These are phyloP conservation scores for Akanthomyces uredinophilus DNA, from an alignment of 2,329 filamentous ascomycete genomes.

Conservation along the genomic window DNA sequence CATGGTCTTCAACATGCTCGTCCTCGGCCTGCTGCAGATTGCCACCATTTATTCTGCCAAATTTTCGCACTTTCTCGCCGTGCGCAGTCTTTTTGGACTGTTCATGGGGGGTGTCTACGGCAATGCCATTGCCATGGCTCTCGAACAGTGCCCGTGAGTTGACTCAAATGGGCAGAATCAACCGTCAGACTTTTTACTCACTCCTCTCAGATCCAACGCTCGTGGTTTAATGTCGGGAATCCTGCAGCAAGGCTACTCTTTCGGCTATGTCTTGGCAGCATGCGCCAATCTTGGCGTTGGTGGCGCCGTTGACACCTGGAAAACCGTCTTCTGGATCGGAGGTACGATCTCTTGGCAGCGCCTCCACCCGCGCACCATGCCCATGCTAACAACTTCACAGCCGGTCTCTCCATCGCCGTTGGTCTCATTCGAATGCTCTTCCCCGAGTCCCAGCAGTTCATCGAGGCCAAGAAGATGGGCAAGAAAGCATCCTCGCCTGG, in stretches of 20 bases:
- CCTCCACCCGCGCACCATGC: not conserved
- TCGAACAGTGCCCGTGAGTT: constrained; percentile 64
- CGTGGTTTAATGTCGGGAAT: constrained; percentile 79
- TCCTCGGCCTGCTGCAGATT: constrained; percentile 62
- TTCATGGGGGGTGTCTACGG: constrained; percentile 81
- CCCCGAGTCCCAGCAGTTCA: constrained; percentile 71
- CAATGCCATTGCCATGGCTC: constrained; percentile 71
- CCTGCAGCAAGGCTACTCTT: constrained; percentile 74
- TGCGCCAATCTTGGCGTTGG: constrained; percentile 71
- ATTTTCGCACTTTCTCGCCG: constrained; percentile 69
- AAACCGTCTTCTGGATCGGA: constrained; percentile 69
- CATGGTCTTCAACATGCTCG: constrained; percentile 74
- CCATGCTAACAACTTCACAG: constrained; percentile 25
- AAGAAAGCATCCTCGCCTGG: constrained; percentile 41
- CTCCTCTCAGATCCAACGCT: constrained; percentile 47
- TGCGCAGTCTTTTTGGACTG: constrained; percentile 67
- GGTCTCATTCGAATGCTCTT: constrained; percentile 63
- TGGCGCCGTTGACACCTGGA: constrained; percentile 59
- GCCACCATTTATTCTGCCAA: constrained; percentile 72
- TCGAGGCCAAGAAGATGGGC: constrained; percentile 59
- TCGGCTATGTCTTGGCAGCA: constrained; percentile 75
- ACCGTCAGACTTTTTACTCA: constrained; percentile 11
- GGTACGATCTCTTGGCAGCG: constrained; percentile 25
- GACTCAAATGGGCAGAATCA: not conserved
- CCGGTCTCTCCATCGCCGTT: constrained; percentile 62